Evolutionary conservation across 2,329 filamentous ascomycete genomes (phyloP).

Genomic region (Nemania diffusa): DNA sequence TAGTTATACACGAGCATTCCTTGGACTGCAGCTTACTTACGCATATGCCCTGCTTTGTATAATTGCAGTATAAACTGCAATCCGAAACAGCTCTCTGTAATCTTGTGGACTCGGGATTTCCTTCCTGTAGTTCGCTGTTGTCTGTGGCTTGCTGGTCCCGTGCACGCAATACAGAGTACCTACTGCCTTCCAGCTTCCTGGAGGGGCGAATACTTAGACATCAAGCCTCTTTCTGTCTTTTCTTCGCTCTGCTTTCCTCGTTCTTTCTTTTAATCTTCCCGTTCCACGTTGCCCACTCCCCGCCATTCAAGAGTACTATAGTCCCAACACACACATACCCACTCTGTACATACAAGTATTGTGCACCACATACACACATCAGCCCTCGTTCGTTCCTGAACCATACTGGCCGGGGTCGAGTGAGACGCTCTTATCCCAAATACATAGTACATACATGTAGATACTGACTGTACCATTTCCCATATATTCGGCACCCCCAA

Average conservation of each 20-base stretch:
- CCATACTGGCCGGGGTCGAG: slow-evolving; percentile 21
- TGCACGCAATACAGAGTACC: slow-evolving; percentile 20
- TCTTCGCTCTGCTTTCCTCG: neutral
- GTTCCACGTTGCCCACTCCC: slow-evolving; percentile 3
- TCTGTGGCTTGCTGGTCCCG: slow-evolving; percentile 32
- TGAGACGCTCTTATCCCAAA: slow-evolving; percentile 32
- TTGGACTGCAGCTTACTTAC: neutral
- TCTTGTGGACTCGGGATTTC: slow-evolving; percentile 15
- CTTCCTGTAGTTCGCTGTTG: slow-evolving; percentile 19
- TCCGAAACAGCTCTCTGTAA: neutral
- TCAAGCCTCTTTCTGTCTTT: slow-evolving; percentile 5
- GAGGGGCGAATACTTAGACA: slow-evolving; percentile 3
- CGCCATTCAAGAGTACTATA: neutral
- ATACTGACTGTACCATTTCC: slow-evolving; percentile 8
- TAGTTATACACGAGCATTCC: neutral
- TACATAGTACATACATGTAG: no score
- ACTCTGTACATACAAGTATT: neutral
- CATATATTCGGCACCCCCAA: slow-evolving; percentile 22
- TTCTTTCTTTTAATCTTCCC: neutral
- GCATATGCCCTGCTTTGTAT: slow-evolving; percentile 2
- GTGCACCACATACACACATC: neutral
- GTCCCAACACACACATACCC: neutral
- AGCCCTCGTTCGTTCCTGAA: slow-evolving; percentile 27
- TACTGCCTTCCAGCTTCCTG: neutral
- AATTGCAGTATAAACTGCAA: slow-evolving; percentile 9